A percentile compares a stretch with the other conserved stretches of the same genome.
These are phyloP conservation scores for Gloeostereum incarnatum DNA, from an alignment of 768 basidiomycete genomes.

Conservation along the genomic window DNA sequence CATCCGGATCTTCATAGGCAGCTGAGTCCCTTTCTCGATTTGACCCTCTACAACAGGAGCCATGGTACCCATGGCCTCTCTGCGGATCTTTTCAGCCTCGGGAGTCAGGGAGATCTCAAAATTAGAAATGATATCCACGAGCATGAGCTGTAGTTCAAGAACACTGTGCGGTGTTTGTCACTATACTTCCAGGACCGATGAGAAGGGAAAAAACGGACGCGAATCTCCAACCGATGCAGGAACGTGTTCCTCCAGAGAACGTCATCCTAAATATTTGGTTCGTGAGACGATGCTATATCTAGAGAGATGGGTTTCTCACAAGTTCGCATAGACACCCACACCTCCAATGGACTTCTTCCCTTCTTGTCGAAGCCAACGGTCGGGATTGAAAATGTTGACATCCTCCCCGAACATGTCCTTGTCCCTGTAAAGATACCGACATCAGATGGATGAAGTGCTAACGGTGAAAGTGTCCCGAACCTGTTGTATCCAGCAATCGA, in stretches of 20 bases:
- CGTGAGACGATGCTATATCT: background rate
- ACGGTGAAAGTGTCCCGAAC: conserved; percentile 12
- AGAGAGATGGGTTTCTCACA: conserved; percentile 9
- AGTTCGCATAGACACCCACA: conserved; percentile 15
- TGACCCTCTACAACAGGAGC: conserved; percentile 1
- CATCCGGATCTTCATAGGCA: conserved; percentile 1
- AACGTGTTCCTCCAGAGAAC: conserved; percentile 3
- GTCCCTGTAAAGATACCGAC: too few species aligned
- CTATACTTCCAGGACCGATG: too few species aligned
- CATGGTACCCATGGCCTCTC: background rate
- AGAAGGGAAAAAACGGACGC: too few species aligned
- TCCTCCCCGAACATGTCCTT: conserved; percentile 25
- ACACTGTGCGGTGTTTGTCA: too few species aligned
- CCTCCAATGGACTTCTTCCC: conserved; percentile 14
- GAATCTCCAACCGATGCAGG: conserved; percentile 10
- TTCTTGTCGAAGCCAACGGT: conserved; percentile 28
- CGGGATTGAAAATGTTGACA: conserved; percentile 29
- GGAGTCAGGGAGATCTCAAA: conserved; percentile 27
- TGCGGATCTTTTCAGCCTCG: conserved; percentile 1
- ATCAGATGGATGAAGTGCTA: too few species aligned
- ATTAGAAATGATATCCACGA: conserved; percentile 26
- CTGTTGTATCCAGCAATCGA: conserved; percentile 28
- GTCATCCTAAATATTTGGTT: conserved; percentile 6
- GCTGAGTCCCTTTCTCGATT: conserved; percentile 3
- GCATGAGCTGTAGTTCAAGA: conserved; percentile 31